Evolutionary conservation across 192 early-diverging fungal species (phyloP).

Genomic region (Glomus cerebriforme): DNA sequence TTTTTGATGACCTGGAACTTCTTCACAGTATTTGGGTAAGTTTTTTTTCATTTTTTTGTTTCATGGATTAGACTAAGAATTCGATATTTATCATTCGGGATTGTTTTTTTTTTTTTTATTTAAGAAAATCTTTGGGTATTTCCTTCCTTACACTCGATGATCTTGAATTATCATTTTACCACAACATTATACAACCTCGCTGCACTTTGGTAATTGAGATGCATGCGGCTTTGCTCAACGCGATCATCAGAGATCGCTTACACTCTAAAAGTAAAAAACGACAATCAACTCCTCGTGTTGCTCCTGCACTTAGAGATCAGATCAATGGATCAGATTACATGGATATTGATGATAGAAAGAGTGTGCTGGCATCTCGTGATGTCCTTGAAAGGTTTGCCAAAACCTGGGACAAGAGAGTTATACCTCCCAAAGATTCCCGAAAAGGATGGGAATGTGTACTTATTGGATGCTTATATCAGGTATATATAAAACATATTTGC

Average conservation of each 20-base stretch:
- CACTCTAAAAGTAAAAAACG: slow-evolving; percentile 11
- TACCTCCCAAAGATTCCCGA: slow-evolving; percentile 36
- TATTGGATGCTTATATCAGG: slow-evolving; percentile 55
- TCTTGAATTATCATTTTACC: slow-evolving; percentile 1
- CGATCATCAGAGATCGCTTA: slow-evolving; percentile 14
- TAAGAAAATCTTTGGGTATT: neutral
- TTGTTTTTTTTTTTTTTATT: neutral
- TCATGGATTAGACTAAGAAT: slow-evolving; percentile 19
- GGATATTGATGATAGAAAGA: slow-evolving; percentile 18
- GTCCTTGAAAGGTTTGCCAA: slow-evolving; percentile 43
- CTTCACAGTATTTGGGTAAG: slow-evolving; percentile 58
- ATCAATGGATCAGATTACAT: slow-evolving; percentile 24
- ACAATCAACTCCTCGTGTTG: neutral
- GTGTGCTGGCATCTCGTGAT: slow-evolving; percentile 39
- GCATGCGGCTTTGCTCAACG: slow-evolving; percentile 5
- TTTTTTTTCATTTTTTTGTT: neutral
- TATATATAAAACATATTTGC: slow-evolving; percentile 22
- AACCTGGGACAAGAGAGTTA: slow-evolving; percentile 46
- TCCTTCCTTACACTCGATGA: slow-evolving; percentile 1
- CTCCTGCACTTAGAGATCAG: neutral
- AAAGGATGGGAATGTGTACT: slow-evolving; percentile 50
- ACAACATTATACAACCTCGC: neutral
- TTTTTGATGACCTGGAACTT: slow-evolving; percentile 72
- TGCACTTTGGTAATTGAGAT: slow-evolving; percentile 5
- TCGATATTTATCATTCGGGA: neutral